Percentiles rank a stretch among this genome's conserved stretches.
phyloP scores from a whole-genome alignment of 2,329 filamentous ascomycete species.

The Chaetomiaceae sp. region DNA sequence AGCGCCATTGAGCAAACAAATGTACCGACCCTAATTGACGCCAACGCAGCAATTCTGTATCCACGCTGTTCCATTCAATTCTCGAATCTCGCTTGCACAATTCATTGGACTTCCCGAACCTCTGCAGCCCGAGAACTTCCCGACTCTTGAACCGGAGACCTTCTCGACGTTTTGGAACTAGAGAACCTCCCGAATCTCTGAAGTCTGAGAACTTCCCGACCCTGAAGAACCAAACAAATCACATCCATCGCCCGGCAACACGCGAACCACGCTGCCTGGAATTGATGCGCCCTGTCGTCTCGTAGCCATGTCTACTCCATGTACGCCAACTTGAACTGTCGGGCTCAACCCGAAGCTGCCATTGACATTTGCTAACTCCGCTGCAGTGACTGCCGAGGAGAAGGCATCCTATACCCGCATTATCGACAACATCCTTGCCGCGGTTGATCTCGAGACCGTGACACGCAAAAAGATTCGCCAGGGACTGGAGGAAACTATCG shows the following conservation, averaged over 20 bases:
- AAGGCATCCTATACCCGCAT: slow-evolving; percentile 50
- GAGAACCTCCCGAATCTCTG: too few relatives aligned
- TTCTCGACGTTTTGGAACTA: too few relatives aligned
- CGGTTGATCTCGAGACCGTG: slow-evolving; percentile 58
- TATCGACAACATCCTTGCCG: slow-evolving; percentile 56
- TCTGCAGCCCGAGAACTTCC: too few relatives aligned
- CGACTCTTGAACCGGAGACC: too few relatives aligned
- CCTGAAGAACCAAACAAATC: slow-evolving; percentile 10
- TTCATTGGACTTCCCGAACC: too few relatives aligned
- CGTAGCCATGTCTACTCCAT: slow-evolving; percentile 24
- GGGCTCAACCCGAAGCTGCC: not conserved
- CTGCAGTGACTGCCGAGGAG: slow-evolving; percentile 48
- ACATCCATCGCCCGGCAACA: slow-evolving; percentile 12
- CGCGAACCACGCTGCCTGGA: slow-evolving; percentile 2
- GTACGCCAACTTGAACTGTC: slow-evolving; percentile 14
- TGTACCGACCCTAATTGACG: too few relatives aligned
- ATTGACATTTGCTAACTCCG: slow-evolving; percentile 12
- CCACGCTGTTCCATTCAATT: too few relatives aligned
- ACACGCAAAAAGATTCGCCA: slow-evolving; percentile 60
- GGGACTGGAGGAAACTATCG: slow-evolving; percentile 50
- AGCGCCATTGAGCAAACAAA: too few relatives aligned
- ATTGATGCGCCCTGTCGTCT: slow-evolving; percentile 22
- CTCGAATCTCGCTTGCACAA: too few relatives aligned
- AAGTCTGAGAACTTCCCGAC: too few relatives aligned
- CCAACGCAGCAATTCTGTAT: too few relatives aligned